Evolutionary conservation across 164 flowering plant species (phyloP).

Genomic region (Aristolochia californica): DNA sequence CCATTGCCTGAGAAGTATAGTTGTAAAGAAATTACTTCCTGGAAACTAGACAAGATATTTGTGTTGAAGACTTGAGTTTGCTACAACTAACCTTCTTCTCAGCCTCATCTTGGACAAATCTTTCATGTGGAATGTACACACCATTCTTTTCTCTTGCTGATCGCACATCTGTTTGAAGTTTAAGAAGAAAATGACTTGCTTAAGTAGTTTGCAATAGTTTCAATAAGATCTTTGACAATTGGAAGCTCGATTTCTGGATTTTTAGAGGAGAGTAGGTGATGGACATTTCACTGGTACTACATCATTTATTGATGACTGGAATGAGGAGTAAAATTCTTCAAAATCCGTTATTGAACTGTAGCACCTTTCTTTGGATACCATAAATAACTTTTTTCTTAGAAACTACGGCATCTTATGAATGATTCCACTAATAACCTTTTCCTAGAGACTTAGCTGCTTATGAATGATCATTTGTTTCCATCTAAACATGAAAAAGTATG

Average conservation of each 20-base stretch:
- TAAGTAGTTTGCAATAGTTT: slow-evolving; percentile 2
- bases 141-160: slow-evolving; percentile 92
- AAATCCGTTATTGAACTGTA: too few species aligned
- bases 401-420: background rate
- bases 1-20: slow-evolving; percentile 39
- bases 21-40: background rate
- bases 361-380: too few species aligned
- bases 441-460: background rate
- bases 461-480: too few species aligned
- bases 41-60: too few species aligned
- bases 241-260: too few species aligned
- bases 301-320: too few species aligned
- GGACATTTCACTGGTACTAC: too few species aligned
- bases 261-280: too few species aligned
- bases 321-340: too few species aligned
- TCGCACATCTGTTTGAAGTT: slow-evolving; percentile 44
- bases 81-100: slow-evolving; percentile 52
- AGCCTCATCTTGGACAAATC: slow-evolving; percentile 66
- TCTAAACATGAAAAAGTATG: background rate
- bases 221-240: background rate
- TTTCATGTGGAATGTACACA: slow-evolving; percentile 66
- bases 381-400: background rate
- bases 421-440: background rate
- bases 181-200: background rate
- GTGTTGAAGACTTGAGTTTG: background rate